These are phyloP conservation scores for Colletotrichum tanaceti DNA, from an alignment of 2,329 filamentous ascomycete species.

Conservation along the genomic window DNA sequence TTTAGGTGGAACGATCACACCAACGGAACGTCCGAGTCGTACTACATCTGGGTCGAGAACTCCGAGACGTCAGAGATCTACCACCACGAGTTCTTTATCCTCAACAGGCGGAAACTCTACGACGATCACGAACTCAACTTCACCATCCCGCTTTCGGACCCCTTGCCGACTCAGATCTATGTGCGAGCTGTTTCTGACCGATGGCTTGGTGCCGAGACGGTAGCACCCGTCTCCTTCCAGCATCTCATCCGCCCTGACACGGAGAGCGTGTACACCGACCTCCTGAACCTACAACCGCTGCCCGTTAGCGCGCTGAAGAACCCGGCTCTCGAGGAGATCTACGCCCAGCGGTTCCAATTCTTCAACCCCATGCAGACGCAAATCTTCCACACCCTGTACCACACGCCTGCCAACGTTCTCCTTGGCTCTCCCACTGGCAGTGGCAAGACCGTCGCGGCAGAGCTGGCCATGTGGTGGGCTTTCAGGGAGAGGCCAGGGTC, in stretches of 20 bases:
- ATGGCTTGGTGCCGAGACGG: constrained; percentile 96
- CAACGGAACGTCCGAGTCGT: constrained; percentile 94
- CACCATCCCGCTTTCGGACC: constrained; percentile 94
- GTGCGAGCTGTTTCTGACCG: constrained; percentile 93
- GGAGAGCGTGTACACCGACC: constrained; percentile 95
- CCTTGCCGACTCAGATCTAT: constrained; percentile 94
- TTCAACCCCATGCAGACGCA: constrained; percentile 99
- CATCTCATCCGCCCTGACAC: constrained; percentile 97
- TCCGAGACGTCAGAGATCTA: constrained; percentile 98
- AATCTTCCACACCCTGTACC: constrained; percentile 95
- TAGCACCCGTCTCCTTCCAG: constrained; percentile 95
- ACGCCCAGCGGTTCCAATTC: constrained; percentile 88
- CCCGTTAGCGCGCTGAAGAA: constrained; percentile 90
- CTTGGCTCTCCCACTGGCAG: constrained; percentile 96
- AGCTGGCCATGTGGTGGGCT: constrained; percentile 99
- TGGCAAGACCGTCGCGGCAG: constrained; percentile 96
- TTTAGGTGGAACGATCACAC: constrained; percentile 95
- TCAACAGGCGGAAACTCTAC: constrained; percentile 88
- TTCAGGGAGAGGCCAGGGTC: constrained; percentile 94
- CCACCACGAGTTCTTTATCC: constrained; percentile 96
- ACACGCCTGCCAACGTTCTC: constrained; percentile 90
- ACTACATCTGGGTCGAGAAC: constrained; percentile 99
- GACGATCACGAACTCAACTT: constrained; percentile 99
- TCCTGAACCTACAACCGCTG: constrained; percentile 90
- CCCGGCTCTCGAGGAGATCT: constrained; percentile 86